Evolutionary conservation across 495 filamentous ascomycete genomes (phyloP).

Genomic region (Tuber magnatum): DNA sequence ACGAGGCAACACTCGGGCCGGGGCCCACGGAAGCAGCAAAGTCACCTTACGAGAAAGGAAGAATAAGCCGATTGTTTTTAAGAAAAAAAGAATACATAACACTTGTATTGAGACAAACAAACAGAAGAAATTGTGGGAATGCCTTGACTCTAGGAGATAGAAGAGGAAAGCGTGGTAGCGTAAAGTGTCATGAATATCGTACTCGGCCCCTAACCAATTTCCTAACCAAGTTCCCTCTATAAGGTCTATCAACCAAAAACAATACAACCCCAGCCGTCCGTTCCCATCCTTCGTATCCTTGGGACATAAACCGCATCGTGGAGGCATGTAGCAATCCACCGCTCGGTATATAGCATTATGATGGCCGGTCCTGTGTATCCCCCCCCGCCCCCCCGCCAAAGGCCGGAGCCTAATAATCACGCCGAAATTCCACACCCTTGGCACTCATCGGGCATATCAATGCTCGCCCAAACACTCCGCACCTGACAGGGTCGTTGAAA

Average conservation of each 20-base stretch:
- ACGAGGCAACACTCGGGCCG: background rate
- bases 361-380: background rate
- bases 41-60: background rate
- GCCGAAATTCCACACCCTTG: conserved; percentile 4
- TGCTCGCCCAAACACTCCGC: conserved; percentile 8
- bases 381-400: no score
- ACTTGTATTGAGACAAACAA: background rate
- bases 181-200: background rate
- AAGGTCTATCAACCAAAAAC: background rate
- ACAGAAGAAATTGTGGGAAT: background rate
- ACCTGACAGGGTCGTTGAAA: conserved; percentile 4
- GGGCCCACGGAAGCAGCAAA: background rate
- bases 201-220: background rate
- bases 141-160: background rate
- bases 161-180: background rate
- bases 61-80: background rate
- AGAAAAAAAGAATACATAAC: background rate
- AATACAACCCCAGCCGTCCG: background rate
- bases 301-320: background rate
- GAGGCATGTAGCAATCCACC: background rate
- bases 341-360: background rate
- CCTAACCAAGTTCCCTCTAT: background rate
- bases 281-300: background rate
- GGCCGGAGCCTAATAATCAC: background rate
- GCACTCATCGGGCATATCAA: conserved; percentile 9